Evolutionary conservation across 495 filamentous ascomycete species (phyloP).

Genomic region (Aspergillus funiculosus): DNA sequence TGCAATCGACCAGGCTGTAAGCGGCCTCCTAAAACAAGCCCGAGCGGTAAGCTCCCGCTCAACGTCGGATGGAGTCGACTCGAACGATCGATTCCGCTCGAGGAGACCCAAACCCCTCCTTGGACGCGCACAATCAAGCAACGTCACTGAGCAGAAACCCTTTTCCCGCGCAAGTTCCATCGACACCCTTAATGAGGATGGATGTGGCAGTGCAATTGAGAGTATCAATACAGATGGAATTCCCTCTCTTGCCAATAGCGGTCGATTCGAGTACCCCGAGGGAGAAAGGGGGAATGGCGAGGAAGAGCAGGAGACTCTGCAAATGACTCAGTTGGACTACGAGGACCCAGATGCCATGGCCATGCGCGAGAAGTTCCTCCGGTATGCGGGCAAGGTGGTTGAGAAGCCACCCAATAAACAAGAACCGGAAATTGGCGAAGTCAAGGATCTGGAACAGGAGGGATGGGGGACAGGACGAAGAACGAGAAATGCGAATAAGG

Average conservation of each 20-base stretch:
- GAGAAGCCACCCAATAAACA: slow-evolving; percentile 24
- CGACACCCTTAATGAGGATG: slow-evolving; percentile 52
- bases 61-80: slow-evolving; percentile 15
- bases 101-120: slow-evolving; percentile 40
- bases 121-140: slow-evolving; percentile 42
- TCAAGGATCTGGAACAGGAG: slow-evolving; percentile 32
- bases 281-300: slow-evolving; percentile 20
- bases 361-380: slow-evolving; percentile 44
- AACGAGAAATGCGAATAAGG: slow-evolving; percentile 33
- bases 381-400: slow-evolving; percentile 36
- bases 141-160: slow-evolving; percentile 4
- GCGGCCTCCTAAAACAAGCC: slow-evolving; percentile 38
- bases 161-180: slow-evolving; percentile 49
- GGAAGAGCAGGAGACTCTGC: slow-evolving; percentile 32
- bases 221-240: slow-evolving; percentile 31
- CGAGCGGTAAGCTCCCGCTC: slow-evolving; percentile 34
- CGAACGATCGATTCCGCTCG: slow-evolving; percentile 14
- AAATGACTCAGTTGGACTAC: slow-evolving; percentile 51
- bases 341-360: slow-evolving; percentile 48
- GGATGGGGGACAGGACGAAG: slow-evolving; percentile 36
- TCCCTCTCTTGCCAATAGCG: slow-evolving; percentile 31
- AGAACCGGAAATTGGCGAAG: slow-evolving; percentile 24
- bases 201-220: slow-evolving; percentile 42
- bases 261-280: slow-evolving; percentile 29
- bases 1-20: slow-evolving; percentile 36